Base-by-base conservation (phyloP, 2,329 filamentous ascomycete genomes). In the Cladosporium oxysporum region DNA sequence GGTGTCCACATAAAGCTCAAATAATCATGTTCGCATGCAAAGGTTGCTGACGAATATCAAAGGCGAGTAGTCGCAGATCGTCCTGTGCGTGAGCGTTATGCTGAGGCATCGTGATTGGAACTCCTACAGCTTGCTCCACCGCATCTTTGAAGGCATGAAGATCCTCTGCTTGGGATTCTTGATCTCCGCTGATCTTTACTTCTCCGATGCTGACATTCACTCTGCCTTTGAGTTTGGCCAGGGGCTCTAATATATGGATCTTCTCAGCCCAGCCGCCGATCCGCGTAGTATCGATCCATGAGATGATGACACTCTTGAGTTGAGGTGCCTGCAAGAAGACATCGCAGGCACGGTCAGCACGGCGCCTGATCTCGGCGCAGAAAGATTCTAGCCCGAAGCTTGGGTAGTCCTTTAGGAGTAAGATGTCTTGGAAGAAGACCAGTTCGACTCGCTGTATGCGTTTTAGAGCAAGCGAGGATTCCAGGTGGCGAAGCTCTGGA, bases 381-480 rank as follows among this genome's bases (percentile, higher is more conserved):
- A 76, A 76, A 12, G 58, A 64, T 4, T 71, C 67, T 12, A 76
- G 53, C 3, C 73, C 73, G 37, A 77, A 74, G 16, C 66, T 69
- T 0, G 76, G 76, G 64, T 76, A 77, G 47, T 69, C 70, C 33
- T 72, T 71, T 21, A 78, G 49, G 10, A 77, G 67, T 31, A 73
- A 58, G 28, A 73, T 69, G 61, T 76, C 75, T 55, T 72, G 74
- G 64, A 76, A 76, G 69, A 77, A 75, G 21, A 76, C 71, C 21
- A 78, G 58, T 58, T 77, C 75, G 8, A 77, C 69, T 16, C 72
- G 74, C 31, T 71, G 65, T 2, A 78, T 70, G n/a, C 65, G 61
- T 14, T 50, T 23, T 5, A 77, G 69, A 3, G 62, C 62, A 12
- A 68, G 62, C 21, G 66, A 69, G 4, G 63, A 61, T 21, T 73